Percentiles rank a stretch among this genome's conserved stretches.
phyloP scores from a whole-genome alignment of 169 alveolate genomes.

The Plasmodium coatneyi region DNA sequence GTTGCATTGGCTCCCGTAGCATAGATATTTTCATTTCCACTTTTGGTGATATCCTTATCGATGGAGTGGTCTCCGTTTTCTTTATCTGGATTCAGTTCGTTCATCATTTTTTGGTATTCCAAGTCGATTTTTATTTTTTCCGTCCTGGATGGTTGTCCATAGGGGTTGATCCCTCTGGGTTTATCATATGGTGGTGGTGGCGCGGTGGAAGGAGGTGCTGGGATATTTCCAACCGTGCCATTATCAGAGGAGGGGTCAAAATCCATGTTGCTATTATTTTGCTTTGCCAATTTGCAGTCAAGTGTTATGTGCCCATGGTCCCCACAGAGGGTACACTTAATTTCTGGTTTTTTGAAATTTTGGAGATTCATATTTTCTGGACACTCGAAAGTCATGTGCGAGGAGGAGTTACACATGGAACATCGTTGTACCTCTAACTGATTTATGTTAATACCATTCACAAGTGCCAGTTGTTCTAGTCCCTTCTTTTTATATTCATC shows the following conservation, averaged over 20 bases:
- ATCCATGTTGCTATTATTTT: slow-evolving; percentile 22
- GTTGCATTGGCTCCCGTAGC: background rate
- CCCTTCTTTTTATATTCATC: slow-evolving; percentile 90
- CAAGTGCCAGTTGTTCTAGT: slow-evolving; percentile 88
- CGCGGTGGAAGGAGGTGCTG: background rate
- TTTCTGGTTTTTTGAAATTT: slow-evolving; percentile 79
- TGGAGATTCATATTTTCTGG: slow-evolving; percentile 81
- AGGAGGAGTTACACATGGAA: slow-evolving; percentile 87
- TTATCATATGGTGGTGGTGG: slow-evolving; percentile 54
- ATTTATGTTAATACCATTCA: slow-evolving; percentile 87
- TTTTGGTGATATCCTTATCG: background rate
- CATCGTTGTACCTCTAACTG: slow-evolving; percentile 83
- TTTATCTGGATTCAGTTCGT: slow-evolving; percentile 33
- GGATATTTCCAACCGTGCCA: background rate
- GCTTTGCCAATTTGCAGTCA: slow-evolving; percentile 90
- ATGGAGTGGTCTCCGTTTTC: background rate
- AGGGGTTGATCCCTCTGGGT: background rate
- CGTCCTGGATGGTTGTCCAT: background rate
- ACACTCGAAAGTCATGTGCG: slow-evolving; percentile 89
- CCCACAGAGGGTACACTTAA: slow-evolving; percentile 91
- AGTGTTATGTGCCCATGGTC: slow-evolving; percentile 93
- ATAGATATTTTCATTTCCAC: slow-evolving; percentile 5
- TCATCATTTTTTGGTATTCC: slow-evolving; percentile 70
- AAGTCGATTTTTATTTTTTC: slow-evolving; percentile 54
- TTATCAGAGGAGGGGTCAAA: background rate